These are phyloP conservation scores for Jackrogersella multiformis DNA, from an alignment of 495 filamentous ascomycete genomes.

Conservation along the genomic window DNA sequence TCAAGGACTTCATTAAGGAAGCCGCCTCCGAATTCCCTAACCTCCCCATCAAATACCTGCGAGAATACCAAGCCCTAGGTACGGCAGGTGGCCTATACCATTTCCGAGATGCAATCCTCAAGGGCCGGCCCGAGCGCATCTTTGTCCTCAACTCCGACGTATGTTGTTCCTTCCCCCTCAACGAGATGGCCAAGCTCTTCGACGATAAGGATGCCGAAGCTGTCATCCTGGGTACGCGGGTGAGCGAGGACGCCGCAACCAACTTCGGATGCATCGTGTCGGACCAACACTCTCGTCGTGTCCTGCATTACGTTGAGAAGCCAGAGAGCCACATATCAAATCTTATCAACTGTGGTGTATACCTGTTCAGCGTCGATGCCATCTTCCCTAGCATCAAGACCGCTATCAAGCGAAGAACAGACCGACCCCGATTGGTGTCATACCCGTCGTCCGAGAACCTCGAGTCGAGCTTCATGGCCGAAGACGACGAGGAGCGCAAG, in stretches of 20 bases:
- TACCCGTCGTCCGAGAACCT: constrained; percentile 97
- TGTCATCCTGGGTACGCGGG: constrained; percentile 93
- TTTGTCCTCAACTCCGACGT: constrained; percentile 99
- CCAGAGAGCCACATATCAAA: constrained; percentile 98
- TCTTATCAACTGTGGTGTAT: constrained; percentile 99
- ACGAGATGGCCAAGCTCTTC: constrained; percentile 92
- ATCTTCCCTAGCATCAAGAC: constrained; percentile 96
- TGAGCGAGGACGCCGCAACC: constrained; percentile 88
- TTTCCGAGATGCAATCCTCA: constrained; percentile 98
- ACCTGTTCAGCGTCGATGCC: constrained; percentile 92
- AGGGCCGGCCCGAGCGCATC: constrained; percentile 91
- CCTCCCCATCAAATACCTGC: constrained; percentile 92
- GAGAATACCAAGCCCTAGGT: constrained; percentile 96
- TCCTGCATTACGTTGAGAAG: constrained; percentile 99
- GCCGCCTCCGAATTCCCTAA: constrained; percentile 83
- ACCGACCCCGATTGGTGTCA: constrained; percentile 87
- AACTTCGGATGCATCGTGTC: constrained; percentile 99
- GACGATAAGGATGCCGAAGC: constrained; percentile 97
- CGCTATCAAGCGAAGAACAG: constrained; percentile 94
- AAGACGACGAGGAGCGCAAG: constrained; percentile 77
- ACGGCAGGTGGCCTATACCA: constrained; percentile 98
- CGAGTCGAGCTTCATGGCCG: constrained; percentile 77
- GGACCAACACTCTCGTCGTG: constrained; percentile 92
- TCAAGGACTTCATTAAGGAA: constrained; percentile 98
- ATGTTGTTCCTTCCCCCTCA: constrained; percentile 97